Base-by-base conservation (phyloP, 805 yeast species). In the Spathaspora gorwiae region DNA sequence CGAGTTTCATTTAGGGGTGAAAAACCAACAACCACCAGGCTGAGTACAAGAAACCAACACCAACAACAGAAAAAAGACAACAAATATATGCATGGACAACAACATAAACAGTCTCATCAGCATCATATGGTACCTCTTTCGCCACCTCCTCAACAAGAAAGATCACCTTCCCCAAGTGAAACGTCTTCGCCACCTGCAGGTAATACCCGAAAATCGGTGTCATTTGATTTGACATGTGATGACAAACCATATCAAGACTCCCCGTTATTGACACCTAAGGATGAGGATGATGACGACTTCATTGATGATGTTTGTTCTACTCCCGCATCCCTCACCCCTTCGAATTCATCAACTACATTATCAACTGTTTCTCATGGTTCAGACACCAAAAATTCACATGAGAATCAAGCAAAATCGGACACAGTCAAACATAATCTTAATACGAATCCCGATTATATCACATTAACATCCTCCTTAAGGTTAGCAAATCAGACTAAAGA, bases 241-340 rank as follows among this genome's bases (percentile, higher is more conserved):
- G 56, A 62, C 43, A 56, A 57, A 45, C 53, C 51, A 31, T 65
- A 63, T 45, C 62, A 64, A 34, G 52, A 52, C 45, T 60, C 68
- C 37, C 73, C 73, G 6, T 59, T 70, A 31, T 57, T 70, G 42
- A 70, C 75, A 2, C 75, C 75, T 5, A 69, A 68, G 47, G 71
- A 70, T 26, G 75, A 69, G 33, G 68, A 66, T 40, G 65, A 67
- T 43, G 68, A 63, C 13, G 26, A 30, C 14, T 31, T n/a, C 33
- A 30, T 26, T 19, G 30, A 26, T 24, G 39, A 36, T 1, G 39
- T 26, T 26, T 26, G 26, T 35, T 33, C 44, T 27, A 26, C 46
- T 34, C 33, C 26, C 38, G 47, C 33, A 40, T 40, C 43, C 5
- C 40, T 31, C 12, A 36, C 41, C 9, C 42, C 45, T 24, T 42